A percentile compares a stretch with the other conserved stretches of the same genome.
These are phyloP conservation scores for Coriaria nepalensis DNA, from an alignment of 306 rosid species.

Conservation along the genomic window DNA sequence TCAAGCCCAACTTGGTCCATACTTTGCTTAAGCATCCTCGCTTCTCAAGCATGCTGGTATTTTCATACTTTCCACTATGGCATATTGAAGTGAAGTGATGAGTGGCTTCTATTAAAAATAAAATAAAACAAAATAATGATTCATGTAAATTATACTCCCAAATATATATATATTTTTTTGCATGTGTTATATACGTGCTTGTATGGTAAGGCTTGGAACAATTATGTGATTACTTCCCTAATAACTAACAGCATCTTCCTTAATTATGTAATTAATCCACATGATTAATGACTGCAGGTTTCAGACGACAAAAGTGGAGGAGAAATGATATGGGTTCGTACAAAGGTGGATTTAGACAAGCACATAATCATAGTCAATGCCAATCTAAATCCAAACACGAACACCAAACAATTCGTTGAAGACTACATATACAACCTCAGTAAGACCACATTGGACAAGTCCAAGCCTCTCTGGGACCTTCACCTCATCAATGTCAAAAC, in stretches of 20 bases:
- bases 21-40: slow-evolving; percentile 29
- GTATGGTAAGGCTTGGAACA: too few relatives aligned
- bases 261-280: too few relatives aligned
- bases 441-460: slow-evolving; percentile 19
- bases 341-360: slow-evolving; percentile 20
- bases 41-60: slow-evolving; percentile 26
- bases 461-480: slow-evolving; percentile 26
- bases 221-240: too few relatives aligned
- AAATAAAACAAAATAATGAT: too few relatives aligned
- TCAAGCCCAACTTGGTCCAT: slow-evolving; percentile 13
- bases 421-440: slow-evolving; percentile 20
- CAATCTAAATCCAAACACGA: slow-evolving; percentile 2
- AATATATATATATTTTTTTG: too few relatives aligned
- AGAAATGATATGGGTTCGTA: slow-evolving; percentile 23
- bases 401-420: slow-evolving; percentile 15
- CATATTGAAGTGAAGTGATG: too few relatives aligned
- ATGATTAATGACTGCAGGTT: slow-evolving; percentile 5
- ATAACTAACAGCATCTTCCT: too few relatives aligned
- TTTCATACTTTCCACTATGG: too few relatives aligned
- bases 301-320: slow-evolving; percentile 10
- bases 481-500: slow-evolving; percentile 25
- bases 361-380: slow-evolving; percentile 14
- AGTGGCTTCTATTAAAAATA: too few relatives aligned
- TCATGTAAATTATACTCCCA: too few relatives aligned
- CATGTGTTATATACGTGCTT: too few relatives aligned